A percentile compares a stretch with the other conserved stretches of the same genome.
phyloP scores from a whole-genome alignment of 768 basidiomycete species.

The Hydnum rufescens region DNA sequence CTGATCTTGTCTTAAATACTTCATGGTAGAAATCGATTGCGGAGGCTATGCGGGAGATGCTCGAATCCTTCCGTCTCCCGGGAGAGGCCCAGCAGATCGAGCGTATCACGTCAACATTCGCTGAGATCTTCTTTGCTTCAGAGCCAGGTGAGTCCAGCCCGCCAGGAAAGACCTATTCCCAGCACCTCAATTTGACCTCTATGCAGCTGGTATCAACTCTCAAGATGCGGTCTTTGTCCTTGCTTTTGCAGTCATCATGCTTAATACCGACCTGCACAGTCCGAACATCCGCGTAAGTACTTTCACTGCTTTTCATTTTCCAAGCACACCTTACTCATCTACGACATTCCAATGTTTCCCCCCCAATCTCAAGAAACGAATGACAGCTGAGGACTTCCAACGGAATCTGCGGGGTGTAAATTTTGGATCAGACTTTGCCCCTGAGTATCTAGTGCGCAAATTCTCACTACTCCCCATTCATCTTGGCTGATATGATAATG shows the following conservation, averaged over 20 bases:
- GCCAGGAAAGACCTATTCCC: neutral
- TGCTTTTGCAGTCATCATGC: conserved; percentile 90
- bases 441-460: conserved; percentile 56
- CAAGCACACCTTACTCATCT: neutral
- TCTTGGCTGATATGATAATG: neutral
- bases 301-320: too few species aligned
- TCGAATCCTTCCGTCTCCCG: conserved; percentile 85
- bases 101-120: conserved; percentile 88
- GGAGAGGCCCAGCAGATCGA: conserved; percentile 90
- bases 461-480: neutral
- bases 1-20: neutral
- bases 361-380: conserved; percentile 49
- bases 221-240: conserved; percentile 90
- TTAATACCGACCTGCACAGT: conserved; percentile 94
- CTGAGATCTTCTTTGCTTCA: conserved; percentile 73
- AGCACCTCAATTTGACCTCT: neutral
- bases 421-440: conserved; percentile 58
- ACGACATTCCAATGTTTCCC: conserved; percentile 3
- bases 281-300: conserved; percentile 66
- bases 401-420: conserved; percentile 88
- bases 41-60: conserved; percentile 85
- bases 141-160: conserved; percentile 42
- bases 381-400: conserved; percentile 89
- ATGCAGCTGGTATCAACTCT: conserved; percentile 62
- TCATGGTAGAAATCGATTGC: conserved; percentile 83